Evolutionary conservation across 1,139 yeast genomes (phyloP).

Genomic region (Yamadazyma diospyri): DNA sequence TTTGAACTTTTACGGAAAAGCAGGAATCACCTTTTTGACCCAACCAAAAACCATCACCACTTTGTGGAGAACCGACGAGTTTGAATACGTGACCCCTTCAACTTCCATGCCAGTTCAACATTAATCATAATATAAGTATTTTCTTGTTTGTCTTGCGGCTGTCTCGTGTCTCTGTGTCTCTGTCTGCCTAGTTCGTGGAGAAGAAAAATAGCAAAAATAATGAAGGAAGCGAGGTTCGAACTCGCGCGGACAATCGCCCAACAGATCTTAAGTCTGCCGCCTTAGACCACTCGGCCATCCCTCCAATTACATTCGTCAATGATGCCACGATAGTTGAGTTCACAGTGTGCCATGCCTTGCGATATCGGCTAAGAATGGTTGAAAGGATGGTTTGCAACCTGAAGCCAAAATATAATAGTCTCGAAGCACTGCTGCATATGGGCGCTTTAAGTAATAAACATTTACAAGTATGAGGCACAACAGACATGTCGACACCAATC

Average conservation of each 20-base stretch:
- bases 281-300: constrained; percentile 57
- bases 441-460: no score
- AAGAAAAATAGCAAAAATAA: constrained; percentile 42
- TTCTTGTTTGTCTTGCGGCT: not conserved
- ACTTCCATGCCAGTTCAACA: constrained; percentile 67
- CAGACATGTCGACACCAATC: no score
- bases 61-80: constrained; percentile 61
- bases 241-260: constrained; percentile 73
- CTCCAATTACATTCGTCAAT: constrained; percentile 25
- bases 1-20: constrained; percentile 75
- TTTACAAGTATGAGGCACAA: no score
- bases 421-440: no score
- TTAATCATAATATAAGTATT: constrained; percentile 13
- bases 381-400: no score
- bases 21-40: constrained; percentile 69
- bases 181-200: constrained; percentile 5
- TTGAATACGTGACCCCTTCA: constrained; percentile 50
- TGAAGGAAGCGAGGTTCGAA: constrained; percentile 86
- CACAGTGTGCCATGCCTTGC: no score
- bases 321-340: no score
- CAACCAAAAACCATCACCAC: constrained; percentile 75
- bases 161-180: not conserved
- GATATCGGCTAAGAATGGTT: no score
- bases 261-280: constrained; percentile 55
- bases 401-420: no score